Percentiles rank a stretch among this genome's conserved stretches.
phyloP scores from a whole-genome alignment of 2,329 filamentous ascomycete species.

The Cladosporium velox region DNA sequence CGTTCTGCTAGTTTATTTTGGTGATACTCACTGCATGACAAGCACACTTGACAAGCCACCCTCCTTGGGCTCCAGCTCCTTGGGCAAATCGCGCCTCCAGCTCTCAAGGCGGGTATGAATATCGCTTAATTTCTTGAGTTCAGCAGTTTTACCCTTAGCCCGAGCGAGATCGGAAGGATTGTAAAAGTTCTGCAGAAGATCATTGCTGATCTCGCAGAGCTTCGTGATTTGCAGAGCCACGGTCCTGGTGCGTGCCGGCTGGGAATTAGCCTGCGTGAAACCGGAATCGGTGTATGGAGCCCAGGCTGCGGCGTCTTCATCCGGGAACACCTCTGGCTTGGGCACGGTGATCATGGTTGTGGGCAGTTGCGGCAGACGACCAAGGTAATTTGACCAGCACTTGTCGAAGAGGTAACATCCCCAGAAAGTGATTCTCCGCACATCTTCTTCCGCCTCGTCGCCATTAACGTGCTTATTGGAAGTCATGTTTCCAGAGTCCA shows the following conservation, averaged over 20 bases:
- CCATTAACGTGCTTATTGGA: slow-evolving; percentile 43
- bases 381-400: slow-evolving; percentile 97
- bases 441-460: slow-evolving; percentile 85
- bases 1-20: too few species aligned
- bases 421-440: slow-evolving; percentile 91
- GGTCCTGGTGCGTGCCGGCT: slow-evolving; percentile 80
- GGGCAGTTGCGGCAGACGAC: slow-evolving; percentile 83
- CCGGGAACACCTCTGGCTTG: slow-evolving; percentile 87
- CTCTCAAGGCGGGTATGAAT: slow-evolving; percentile 86
- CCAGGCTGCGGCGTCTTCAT: slow-evolving; percentile 85
- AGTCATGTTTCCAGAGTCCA: slow-evolving; percentile 71
- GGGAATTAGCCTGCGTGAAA: slow-evolving; percentile 68
- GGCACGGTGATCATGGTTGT: slow-evolving; percentile 78
- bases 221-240: slow-evolving; percentile 78
- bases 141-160: slow-evolving; percentile 71
- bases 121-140: slow-evolving; percentile 90
- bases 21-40: slow-evolving; percentile 75
- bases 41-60: slow-evolving; percentile 83
- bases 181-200: slow-evolving; percentile 87
- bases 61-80: slow-evolving; percentile 85
- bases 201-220: slow-evolving; percentile 90
- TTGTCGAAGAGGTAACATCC: slow-evolving; percentile 98
- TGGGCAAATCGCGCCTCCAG: slow-evolving; percentile 82
- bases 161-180: slow-evolving; percentile 69
- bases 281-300: slow-evolving; percentile 85